Evolutionary conservation across 495 filamentous ascomycete genomes (phyloP), one percentile per base, ranked within the genome.

Genomic region (Platismatia glauca): DNA sequence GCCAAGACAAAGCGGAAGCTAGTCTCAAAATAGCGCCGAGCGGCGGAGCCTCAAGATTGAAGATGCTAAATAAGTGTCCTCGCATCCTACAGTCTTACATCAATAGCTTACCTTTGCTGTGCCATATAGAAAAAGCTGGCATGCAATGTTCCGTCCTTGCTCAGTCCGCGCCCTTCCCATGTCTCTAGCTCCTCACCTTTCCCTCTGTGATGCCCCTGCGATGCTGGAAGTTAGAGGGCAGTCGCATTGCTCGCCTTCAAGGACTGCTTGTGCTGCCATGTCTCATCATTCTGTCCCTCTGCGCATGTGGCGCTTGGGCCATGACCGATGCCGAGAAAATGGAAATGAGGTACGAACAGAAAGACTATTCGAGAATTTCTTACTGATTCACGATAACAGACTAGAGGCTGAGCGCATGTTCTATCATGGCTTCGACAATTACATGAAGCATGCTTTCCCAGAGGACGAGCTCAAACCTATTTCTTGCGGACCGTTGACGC

Each of bases 371-470:
- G 18, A 34, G 34, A 24, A 1, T 57, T 29, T 16, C 43, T 34
- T 7, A 38, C 55, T 65, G 57, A 63, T 64, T 31, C 56, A 11
- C 24, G 27, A 41, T 20, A 57, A 34, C 65, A 85, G 84, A 65
- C 84, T 83, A 70, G 90, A 96, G 72, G 91, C 93, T 46, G 85
- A 91, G 60, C 83, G 86, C 63, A 91, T 97, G 82, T 97, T 98
- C 78, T 97, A 94, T 69, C 95, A 98, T 75, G 94, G 94, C 60
- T 98, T 86, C 77, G 86, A 95, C 70, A 96, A 91, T 71, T 98
- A 98, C 77, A 89, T 97, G 81, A 78, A 83, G 55, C 81, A 93
- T 70, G 95, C 95, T 57, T 98, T 97, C 69, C 94, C 94, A 38
- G 94, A 97, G 76, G 94, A 98, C 70, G 94, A 98, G 83, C 79